phyloP scores from a whole-genome alignment of 1,139 yeast genomes.

The Debaryomyces psychrophilus region DNA sequence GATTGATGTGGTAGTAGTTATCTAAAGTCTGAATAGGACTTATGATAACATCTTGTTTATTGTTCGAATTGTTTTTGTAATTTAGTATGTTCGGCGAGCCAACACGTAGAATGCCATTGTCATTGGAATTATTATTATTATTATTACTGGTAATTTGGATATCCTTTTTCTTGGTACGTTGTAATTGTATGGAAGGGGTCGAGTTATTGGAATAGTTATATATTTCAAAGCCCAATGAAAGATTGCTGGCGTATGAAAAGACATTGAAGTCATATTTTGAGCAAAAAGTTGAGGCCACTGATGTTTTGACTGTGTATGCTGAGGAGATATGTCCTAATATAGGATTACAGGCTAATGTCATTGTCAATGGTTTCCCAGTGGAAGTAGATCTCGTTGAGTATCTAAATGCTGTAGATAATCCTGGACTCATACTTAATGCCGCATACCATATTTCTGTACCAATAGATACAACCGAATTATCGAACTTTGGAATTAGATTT shows the following conservation, averaged over 20 bases:
- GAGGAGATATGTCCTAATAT: constrained; percentile 88
- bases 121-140: neutral
- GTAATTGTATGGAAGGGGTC: neutral
- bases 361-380: constrained; percentile 85
- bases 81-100: neutral
- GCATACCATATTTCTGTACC: constrained; percentile 95
- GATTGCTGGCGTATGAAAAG: constrained; percentile 86
- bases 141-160: neutral
- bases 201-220: constrained; percentile 50
- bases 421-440: constrained; percentile 79
- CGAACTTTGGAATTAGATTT: constrained; percentile 41
- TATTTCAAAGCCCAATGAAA: constrained; percentile 84
- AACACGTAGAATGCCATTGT: neutral
- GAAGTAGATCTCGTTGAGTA: constrained; percentile 86
- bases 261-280: constrained; percentile 88
- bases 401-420: constrained; percentile 79
- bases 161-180: neutral
- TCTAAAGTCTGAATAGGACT: constrained; percentile 15
- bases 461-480: constrained; percentile 58
- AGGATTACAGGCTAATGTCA: constrained; percentile 89
- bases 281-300: constrained; percentile 75
- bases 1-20: constrained; percentile 31
- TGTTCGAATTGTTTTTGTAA: neutral
- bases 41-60: constrained; percentile 4
- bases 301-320: constrained; percentile 83